A percentile compares a stretch with the other conserved stretches of the same genome.
phyloP scores from a whole-genome alignment of 495 filamentous ascomycete species.

The Penicillium soppii region DNA sequence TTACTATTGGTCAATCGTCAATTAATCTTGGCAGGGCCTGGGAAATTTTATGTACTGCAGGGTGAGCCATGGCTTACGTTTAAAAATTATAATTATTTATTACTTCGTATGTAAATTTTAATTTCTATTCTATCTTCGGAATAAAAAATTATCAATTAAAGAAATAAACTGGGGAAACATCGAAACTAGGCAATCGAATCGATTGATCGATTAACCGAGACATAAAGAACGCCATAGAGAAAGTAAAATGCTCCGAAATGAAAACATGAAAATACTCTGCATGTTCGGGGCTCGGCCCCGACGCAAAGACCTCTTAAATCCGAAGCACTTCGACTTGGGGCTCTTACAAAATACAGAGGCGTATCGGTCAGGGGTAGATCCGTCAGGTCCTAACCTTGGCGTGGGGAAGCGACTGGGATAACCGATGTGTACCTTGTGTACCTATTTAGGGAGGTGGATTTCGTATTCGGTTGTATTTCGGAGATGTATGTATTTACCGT shows the following conservation, averaged over 20 bases:
- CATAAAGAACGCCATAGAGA: slow-evolving; percentile 4
- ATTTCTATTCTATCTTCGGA: too few relatives aligned
- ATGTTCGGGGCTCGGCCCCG: background rate
- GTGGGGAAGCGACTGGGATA: background rate
- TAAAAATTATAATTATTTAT: background rate
- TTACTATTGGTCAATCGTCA: slow-evolving; percentile 11
- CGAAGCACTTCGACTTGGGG: background rate
- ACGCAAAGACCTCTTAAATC: background rate
- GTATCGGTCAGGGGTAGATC: background rate
- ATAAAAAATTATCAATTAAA: too few relatives aligned
- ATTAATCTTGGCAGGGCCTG: slow-evolving; percentile 5
- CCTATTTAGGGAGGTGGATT: background rate
- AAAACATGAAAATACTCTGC: background rate
- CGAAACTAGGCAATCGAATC: background rate
- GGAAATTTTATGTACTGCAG: slow-evolving; percentile 4
- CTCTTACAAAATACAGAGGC: background rate
- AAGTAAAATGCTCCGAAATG: slow-evolving; percentile 12
- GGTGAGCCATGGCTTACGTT: slow-evolving; percentile 2
- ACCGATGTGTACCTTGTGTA: too few relatives aligned
- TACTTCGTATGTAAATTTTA: too few relatives aligned
- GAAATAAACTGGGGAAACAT: background rate
- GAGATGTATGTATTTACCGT: background rate
- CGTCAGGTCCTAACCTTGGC: slow-evolving; percentile 10
- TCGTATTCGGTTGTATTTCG: background rate
- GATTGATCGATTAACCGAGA: slow-evolving; percentile 11